Evolutionary conservation across 805 yeast genomes (phyloP).

Genomic region (Candida maesae): DNA sequence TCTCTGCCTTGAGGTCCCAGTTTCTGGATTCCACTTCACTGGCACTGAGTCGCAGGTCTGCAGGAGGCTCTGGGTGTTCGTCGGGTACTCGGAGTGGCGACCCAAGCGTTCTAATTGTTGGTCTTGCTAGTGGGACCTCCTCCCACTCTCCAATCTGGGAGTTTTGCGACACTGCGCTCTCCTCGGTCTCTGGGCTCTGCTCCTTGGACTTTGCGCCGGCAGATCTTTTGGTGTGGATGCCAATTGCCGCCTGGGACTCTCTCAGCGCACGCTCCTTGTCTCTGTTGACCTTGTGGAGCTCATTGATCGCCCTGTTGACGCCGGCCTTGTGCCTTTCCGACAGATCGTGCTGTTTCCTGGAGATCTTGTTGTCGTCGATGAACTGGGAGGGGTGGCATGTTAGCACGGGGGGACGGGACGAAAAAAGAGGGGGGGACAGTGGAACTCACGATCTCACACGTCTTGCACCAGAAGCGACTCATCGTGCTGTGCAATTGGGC

Average conservation of each 20-base stretch:
- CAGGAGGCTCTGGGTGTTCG: slow-evolving; percentile 1
- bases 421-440: too few relatives aligned
- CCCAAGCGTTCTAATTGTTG: slow-evolving; percentile 1
- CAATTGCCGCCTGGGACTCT: too few relatives aligned
- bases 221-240: too few relatives aligned
- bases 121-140: slow-evolving; percentile 5
- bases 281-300: slow-evolving; percentile 27
- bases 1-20: slow-evolving; percentile 27
- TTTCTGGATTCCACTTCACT: slow-evolving; percentile 24
- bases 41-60: slow-evolving; percentile 7
- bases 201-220: too few relatives aligned
- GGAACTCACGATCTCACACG: slow-evolving; percentile 35
- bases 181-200: too few relatives aligned
- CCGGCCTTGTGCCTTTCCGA: slow-evolving; percentile 30
- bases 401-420: too few relatives aligned
- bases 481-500: slow-evolving; percentile 2
- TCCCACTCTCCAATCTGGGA: slow-evolving; percentile 17
- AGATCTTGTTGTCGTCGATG: slow-evolving; percentile 33
- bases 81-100: slow-evolving; percentile 6
- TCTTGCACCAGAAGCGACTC: slow-evolving; percentile 25
- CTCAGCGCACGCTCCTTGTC: slow-evolving; percentile 12
- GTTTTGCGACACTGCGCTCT: too few relatives aligned
- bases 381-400: slow-evolving; percentile 28
- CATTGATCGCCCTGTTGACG: slow-evolving; percentile 21
- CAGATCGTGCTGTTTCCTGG: slow-evolving; percentile 32